These are phyloP conservation scores for Endocalyx cinctus DNA, from an alignment of 2,329 filamentous ascomycete genomes.

Conservation along the genomic window DNA sequence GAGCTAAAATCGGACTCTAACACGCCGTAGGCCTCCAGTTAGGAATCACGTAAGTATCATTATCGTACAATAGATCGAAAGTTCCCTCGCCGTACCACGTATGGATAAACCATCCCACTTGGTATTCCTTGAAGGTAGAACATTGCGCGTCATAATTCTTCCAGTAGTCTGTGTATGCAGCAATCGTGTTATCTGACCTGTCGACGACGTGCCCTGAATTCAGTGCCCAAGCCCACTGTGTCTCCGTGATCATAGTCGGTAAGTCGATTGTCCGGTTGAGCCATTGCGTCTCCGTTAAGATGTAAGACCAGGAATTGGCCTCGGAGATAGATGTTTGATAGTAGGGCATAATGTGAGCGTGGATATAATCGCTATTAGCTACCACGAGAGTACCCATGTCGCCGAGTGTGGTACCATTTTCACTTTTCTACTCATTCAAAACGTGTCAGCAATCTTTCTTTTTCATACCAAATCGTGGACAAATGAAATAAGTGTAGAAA, in stretches of 20 bases:
- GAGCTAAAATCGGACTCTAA: too few relatives aligned
- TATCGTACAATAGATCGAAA: conserved; percentile 7
- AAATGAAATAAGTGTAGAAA: too few relatives aligned
- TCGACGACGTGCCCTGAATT: neutral
- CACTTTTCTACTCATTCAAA: conserved; percentile 1
- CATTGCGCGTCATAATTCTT: conserved; percentile 4
- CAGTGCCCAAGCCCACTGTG: conserved; percentile 2
- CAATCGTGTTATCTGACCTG: neutral
- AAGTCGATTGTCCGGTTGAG: neutral
- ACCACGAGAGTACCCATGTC: conserved; percentile 1
- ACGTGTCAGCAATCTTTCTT: too few relatives aligned
- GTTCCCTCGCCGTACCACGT: conserved; percentile 9
- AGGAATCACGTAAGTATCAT: conserved; percentile 5
- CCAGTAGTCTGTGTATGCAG: conserved; percentile 6
- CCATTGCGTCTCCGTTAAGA: conserved; percentile 2
- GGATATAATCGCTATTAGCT: conserved; percentile 2
- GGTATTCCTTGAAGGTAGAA: conserved; percentile 4
- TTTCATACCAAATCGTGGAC: too few relatives aligned
- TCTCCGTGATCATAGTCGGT: conserved; percentile 3
- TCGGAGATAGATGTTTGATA: neutral
- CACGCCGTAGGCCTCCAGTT: neutral
- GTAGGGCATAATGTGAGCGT: conserved; percentile 4
- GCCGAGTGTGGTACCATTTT: neutral
- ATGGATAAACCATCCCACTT: conserved; percentile 9
- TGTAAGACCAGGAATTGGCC: neutral